phyloP scores from a whole-genome alignment of 2,329 filamentous ascomycete species.

The Apiospora arundinis region DNA sequence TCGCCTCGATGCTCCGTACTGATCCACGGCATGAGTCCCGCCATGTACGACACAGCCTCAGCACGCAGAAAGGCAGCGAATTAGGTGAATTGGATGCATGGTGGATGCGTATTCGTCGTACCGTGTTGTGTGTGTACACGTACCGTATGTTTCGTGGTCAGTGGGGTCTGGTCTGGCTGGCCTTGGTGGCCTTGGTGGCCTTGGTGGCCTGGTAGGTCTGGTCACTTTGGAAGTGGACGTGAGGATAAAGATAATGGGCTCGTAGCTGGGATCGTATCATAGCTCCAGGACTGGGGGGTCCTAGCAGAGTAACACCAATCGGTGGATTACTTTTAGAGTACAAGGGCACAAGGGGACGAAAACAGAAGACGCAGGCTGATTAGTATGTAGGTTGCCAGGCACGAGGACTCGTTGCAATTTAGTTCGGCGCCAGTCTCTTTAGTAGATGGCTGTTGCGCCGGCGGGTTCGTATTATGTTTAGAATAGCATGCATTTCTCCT shows the following conservation, averaged over 20 bases:
- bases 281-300: background rate
- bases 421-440: background rate
- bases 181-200: no score
- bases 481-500: conserved; percentile 7
- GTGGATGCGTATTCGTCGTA: background rate
- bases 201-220: background rate
- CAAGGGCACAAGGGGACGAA: background rate
- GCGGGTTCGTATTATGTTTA: conserved; percentile 8
- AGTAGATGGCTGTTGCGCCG: conserved; percentile 10
- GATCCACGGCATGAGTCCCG: background rate
- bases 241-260: conserved; percentile 7
- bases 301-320: conserved; percentile 6
- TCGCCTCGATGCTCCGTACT: background rate
- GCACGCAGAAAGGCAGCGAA: background rate
- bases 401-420: conserved; percentile 3
- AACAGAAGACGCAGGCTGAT: conserved; percentile 9
- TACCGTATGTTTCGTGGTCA: conserved; percentile 5
- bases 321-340: background rate
- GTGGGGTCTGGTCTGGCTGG: background rate
- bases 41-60: conserved; percentile 13
- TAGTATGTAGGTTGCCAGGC: background rate
- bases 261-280: conserved; percentile 8
- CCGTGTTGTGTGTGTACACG: background rate
- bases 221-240: conserved; percentile 11
- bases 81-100: background rate